Conservation (phyloP, 371 early-diverging fungal species). For the Rhizopus delemar region DNA sequence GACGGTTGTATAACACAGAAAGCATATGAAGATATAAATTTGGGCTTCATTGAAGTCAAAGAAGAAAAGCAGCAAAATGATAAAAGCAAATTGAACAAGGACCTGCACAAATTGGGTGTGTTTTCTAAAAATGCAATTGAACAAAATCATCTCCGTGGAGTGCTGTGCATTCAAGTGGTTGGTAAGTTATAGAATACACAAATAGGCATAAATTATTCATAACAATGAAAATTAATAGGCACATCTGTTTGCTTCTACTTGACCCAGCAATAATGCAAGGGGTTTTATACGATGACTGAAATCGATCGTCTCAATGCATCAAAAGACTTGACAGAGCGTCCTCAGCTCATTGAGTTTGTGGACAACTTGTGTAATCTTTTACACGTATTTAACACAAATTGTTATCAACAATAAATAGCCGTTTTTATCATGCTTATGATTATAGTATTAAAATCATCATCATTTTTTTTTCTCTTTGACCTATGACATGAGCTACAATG, state of each 20-base stretch:
- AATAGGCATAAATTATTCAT: conserved; percentile 14
- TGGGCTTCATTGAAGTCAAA: conserved; percentile 16
- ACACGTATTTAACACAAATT: conserved; percentile 12
- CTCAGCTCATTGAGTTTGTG: conserved; percentile 11
- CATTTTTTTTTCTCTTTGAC: conserved; percentile 46
- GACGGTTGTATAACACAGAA: conserved; percentile 12
- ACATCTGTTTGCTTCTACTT: conserved; percentile 12
- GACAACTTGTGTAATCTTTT: conserved; percentile 11
- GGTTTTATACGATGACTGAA: conserved; percentile 13
- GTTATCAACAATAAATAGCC: conserved; percentile 15
- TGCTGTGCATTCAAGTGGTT: conserved; percentile 15
- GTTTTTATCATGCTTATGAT: conserved; percentile 11
- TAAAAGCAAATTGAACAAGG: conserved; percentile 14
- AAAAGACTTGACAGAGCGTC: conserved; percentile 8
- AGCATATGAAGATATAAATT: conserved; percentile 9
- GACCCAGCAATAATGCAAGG: conserved; percentile 10
- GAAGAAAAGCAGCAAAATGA: conserved; percentile 13
- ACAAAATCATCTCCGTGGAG: too few species aligned
- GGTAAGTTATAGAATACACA: conserved; percentile 18
- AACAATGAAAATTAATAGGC: conserved; percentile 12
- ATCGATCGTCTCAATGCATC: conserved; percentile 5
- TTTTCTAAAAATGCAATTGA: conserved; percentile 19
- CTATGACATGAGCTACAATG: too few species aligned
- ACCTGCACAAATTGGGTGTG: conserved; percentile 10
- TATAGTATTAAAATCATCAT: not conserved